Percentiles rank a stretch among this genome's conserved stretches.
Evolutionary conservation across 768 basidiomycete species (phyloP).

Genomic region (Mycena rosella): DNA sequence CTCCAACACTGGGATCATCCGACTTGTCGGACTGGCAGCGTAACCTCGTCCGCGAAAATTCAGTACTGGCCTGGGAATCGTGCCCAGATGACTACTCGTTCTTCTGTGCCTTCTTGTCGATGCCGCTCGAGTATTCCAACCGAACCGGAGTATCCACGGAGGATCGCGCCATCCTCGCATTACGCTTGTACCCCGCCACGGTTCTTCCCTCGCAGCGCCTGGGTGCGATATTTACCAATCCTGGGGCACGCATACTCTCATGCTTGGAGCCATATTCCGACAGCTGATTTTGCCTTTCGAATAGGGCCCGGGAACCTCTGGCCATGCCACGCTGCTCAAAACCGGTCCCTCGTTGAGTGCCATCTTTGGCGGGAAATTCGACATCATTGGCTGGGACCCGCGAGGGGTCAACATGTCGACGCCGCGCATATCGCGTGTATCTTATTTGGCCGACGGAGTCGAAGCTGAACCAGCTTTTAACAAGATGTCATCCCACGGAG

Average conservation of each 20-base stretch:
- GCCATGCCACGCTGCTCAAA: constrained; percentile 21
- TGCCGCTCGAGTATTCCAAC: constrained; percentile 24
- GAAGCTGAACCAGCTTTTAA: too few relatives aligned
- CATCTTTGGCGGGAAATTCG: constrained; percentile 26
- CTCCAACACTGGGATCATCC: too few relatives aligned
- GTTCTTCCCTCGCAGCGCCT: constrained; percentile 10
- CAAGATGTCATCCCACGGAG: constrained; percentile 24
- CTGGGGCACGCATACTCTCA: constrained; percentile 11
- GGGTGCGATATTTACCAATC: constrained; percentile 28
- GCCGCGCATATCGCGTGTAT: constrained; percentile 25
- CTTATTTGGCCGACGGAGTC: too few relatives aligned
- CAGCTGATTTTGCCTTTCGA: neutral
- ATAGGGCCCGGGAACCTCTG: constrained; percentile 27
- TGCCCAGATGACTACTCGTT: constrained; percentile 31
- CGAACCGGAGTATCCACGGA: neutral
- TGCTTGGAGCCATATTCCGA: neutral
- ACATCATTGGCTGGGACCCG: constrained; percentile 32
- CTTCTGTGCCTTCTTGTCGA: constrained; percentile 26
- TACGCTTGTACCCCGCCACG: constrained; percentile 28
- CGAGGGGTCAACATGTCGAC: constrained; percentile 31
- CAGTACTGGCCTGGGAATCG: constrained; percentile 11
- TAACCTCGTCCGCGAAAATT: neutral
- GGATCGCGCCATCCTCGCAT: constrained; percentile 16
- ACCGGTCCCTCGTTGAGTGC: constrained; percentile 13
- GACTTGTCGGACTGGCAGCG: too few relatives aligned